phyloP scores from a whole-genome alignment of 176 grass and related monocot species.

The Alloteropsis semialata region DNA sequence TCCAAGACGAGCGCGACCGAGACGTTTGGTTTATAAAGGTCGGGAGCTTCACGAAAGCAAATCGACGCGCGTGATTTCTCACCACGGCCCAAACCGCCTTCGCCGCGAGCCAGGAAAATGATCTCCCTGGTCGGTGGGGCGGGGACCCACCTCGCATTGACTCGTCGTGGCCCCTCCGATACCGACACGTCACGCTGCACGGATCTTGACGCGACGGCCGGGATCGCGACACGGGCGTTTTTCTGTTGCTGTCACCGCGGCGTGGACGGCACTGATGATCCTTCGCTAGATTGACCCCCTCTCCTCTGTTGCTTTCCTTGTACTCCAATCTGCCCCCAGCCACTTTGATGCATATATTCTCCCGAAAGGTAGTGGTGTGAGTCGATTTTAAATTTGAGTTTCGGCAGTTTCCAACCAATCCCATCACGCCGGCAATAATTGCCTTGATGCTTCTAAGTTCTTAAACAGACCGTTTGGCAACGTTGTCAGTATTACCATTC shows the following conservation, averaged over 20 bases:
- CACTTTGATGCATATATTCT: background rate
- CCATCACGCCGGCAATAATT: conserved; percentile 33
- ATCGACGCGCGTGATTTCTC: background rate
- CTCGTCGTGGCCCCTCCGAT: background rate
- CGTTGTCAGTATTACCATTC: conserved; percentile 8
- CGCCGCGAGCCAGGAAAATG: conserved; percentile 22
- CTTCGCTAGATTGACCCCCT: background rate
- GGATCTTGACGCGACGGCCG: conserved; percentile 5
- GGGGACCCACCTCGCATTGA: conserved; percentile 39
- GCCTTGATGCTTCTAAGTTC: background rate
- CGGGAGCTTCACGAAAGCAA: background rate
- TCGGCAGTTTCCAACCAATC: conserved; percentile 35
- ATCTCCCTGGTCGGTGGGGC: conserved; percentile 8
- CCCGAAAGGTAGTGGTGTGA: background rate
- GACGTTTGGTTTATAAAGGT: conserved; percentile 31
- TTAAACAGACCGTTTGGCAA: background rate
- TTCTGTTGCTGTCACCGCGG: conserved; percentile 24
- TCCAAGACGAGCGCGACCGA: conserved; percentile 12
- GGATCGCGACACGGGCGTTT: background rate
- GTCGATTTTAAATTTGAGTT: background rate
- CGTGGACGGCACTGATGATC: conserved; percentile 35
- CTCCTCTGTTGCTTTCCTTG: conserved; percentile 40
- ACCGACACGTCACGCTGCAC: conserved; percentile 23
- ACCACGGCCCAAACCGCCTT: background rate
- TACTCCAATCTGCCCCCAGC: conserved; percentile 30